Percentiles rank a stretch among this genome's conserved stretches.
phyloP scores from a whole-genome alignment of 306 rosid species.

The Dalbergia oliveri region DNA sequence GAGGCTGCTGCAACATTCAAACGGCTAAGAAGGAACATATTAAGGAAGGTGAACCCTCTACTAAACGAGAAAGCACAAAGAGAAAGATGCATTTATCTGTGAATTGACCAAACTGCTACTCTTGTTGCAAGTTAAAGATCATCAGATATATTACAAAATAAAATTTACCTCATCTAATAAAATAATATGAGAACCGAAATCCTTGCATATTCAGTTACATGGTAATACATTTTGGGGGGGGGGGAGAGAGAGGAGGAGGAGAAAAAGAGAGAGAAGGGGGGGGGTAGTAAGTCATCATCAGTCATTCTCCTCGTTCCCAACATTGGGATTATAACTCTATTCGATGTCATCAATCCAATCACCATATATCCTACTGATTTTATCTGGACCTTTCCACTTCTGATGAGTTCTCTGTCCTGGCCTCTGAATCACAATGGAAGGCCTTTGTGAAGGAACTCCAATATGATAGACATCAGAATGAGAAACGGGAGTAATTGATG shows the following conservation, averaged over 20 bases:
- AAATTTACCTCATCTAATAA: slow-evolving; percentile 12
- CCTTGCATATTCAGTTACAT: slow-evolving; percentile 42
- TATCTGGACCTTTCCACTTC: slow-evolving; percentile 99
- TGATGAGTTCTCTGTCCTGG: slow-evolving; percentile 90
- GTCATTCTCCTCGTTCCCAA: slow-evolving; percentile 30
- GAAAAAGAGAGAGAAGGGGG: too few species aligned
- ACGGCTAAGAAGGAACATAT: background rate
- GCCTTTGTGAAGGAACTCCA: slow-evolving; percentile 86
- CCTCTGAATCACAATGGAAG: slow-evolving; percentile 80
- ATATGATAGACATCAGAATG: slow-evolving; percentile 84
- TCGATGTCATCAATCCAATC: slow-evolving; percentile 97
- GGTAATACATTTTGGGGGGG: background rate
- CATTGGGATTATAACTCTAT: slow-evolving; percentile 48
- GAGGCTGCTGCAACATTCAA: slow-evolving; percentile 26
- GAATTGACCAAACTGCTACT: slow-evolving; percentile 35
- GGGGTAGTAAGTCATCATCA: slow-evolving; percentile 16
- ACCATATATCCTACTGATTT: slow-evolving; percentile 98
- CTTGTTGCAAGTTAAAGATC: slow-evolving; percentile 40
- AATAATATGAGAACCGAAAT: slow-evolving; percentile 45
- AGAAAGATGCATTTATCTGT: background rate
- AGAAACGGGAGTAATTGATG: slow-evolving; percentile 68
- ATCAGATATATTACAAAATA: slow-evolving; percentile 6
- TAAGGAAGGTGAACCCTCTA: slow-evolving; percentile 8
- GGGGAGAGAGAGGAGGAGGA: too few species aligned
- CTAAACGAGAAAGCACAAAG: slow-evolving; percentile 27